phyloP scores from a whole-genome alignment of 2,329 filamentous ascomycete genomes.

The Nectriaceae sp. region DNA sequence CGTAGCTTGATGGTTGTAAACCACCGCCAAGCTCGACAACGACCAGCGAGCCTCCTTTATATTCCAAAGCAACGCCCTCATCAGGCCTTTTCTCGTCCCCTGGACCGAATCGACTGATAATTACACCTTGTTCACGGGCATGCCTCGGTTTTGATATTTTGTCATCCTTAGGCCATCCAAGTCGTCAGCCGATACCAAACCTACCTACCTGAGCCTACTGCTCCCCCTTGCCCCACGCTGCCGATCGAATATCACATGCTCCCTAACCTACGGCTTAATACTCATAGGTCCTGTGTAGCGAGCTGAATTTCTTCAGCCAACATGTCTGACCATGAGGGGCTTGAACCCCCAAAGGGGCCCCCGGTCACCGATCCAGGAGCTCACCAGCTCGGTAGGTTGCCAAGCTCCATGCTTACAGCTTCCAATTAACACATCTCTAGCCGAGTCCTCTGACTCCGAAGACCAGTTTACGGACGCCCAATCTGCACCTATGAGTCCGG shows the following conservation, averaged over 20 bases:
- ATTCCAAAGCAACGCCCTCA: not conserved
- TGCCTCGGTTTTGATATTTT: slow-evolving; percentile 8
- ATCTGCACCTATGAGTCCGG: slow-evolving; percentile 49
- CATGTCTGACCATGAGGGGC: slow-evolving; percentile 34
- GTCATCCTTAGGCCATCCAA: slow-evolving; percentile 5
- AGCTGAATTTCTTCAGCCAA: slow-evolving; percentile 4
- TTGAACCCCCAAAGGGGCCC: slow-evolving; percentile 35
- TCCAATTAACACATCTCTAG: slow-evolving; percentile 29
- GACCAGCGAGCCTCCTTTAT: not conserved
- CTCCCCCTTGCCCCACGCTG: slow-evolving; percentile 17
- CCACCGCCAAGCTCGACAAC: not conserved
- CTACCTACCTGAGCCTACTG: not conserved
- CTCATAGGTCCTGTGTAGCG: not conserved
- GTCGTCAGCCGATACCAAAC: not conserved
- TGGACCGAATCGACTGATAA: slow-evolving; percentile 2
- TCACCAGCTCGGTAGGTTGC: slow-evolving; percentile 55
- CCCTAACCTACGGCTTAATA: too few species aligned
- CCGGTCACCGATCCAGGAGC: slow-evolving; percentile 56
- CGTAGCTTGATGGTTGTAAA: too few species aligned
- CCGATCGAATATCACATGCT: slow-evolving; percentile 23
- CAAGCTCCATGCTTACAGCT: not conserved
- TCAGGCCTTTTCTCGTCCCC: slow-evolving; percentile 5
- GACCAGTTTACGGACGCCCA: slow-evolving; percentile 71
- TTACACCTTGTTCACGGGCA: slow-evolving; percentile 3
- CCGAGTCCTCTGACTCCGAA: slow-evolving; percentile 63